Evolutionary conservation across 2,329 filamentous ascomycete genomes (phyloP), one percentile per base, ranked within the genome.

Genomic region (Exophiala oligosperma): DNA sequence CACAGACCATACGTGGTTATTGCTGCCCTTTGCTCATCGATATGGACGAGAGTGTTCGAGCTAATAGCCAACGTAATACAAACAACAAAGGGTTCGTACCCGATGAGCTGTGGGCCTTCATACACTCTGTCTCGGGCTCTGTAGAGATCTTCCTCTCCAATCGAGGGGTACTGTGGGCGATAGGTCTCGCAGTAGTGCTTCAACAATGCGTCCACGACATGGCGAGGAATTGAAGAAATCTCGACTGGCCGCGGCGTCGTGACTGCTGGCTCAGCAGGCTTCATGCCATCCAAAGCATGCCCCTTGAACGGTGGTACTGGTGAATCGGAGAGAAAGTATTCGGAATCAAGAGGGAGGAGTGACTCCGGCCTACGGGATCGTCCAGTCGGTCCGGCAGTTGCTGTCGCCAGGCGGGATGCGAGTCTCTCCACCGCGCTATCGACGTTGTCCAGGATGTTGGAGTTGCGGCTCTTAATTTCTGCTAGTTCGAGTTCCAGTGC

Each of bases 401-500:
- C 38, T 11, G 29, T 23, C 9, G 53, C 53, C 6, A 56, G 28
- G 23, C 17, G 6, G 5, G 41, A 23, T n/a, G 53, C 21, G 7
- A 56, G 26, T 28, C 21, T n/a, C 21, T 60, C 57, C 14, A 41
- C 48, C 1, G 56, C 24, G n/a, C n/a, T 38, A 14, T 23, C 23
- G 1, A 46, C 46, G 1, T 24, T 32, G 37, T 41, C 56, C 12
- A 43, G 2, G n/a, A 14, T 21, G 44, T 23, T 52, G 7, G 21
- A 49, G 9, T 11, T 29, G 6, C 49, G 50, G 26, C n/a, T 26
- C 24, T 44, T 51, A 37, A 55, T 47, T 9, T 9, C 29, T 21
- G 12, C 46, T 23, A 58, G 62, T 29, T 66, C 64, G 17, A 59
- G 64, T 55, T 69, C 67, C 12, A 70, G 54, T 4, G 62, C 62